Evolutionary conservation across 2,329 filamentous ascomycete species (phyloP), one percentile per base, ranked within the genome.

Genomic region (Aspergillus fumigatus): DNA sequence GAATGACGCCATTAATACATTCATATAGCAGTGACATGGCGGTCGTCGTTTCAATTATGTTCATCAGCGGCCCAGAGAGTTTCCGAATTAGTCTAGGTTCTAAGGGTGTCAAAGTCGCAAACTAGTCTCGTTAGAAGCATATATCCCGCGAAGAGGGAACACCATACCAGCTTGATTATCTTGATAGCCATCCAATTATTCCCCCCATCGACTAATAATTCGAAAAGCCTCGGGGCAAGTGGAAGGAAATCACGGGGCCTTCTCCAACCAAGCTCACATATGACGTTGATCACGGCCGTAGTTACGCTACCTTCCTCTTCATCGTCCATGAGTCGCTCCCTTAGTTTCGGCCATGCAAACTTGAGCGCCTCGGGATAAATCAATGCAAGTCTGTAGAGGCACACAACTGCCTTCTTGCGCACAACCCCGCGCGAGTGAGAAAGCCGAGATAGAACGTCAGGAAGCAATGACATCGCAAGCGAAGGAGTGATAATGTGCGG

Each of bases 131-230:
- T 75, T 60, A 72, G 19, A 19, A 54, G 23, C n/a, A 50, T 25
- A 41, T 19, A 11, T 19, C 10, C 27, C 14, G 17, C 8, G 38
- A 21, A 41, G 8, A 17, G 27, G 40, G 35, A 9, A 23, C 29
- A 40, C 77, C 84, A 64, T 73, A 93, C 90, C 61, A 99, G 82
- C 76, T 99, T 99, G 73, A 99, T 97, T 60, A 99, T 85, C 73
- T 99, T 99, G 71, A 99, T 99, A 57, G 92, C 92, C 93, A 99
- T 97, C 94, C 94, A 99, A 74, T 99, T 99, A 75, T 99, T 97
- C 40, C 89, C 89, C 55, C 92, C 88, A 59, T 95, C 89, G 11
- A 97, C 92, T 26, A 99, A 79, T 19, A 99, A 81, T 70, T 97
- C 92, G 67, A 97, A 99, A 26, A 99, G 76, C 57, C 94, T 83